Evolutionary conservation across 2,329 filamentous ascomycete genomes (phyloP), one percentile per base, ranked within the genome.

Genomic region (Paramyrothecium sp.): DNA sequence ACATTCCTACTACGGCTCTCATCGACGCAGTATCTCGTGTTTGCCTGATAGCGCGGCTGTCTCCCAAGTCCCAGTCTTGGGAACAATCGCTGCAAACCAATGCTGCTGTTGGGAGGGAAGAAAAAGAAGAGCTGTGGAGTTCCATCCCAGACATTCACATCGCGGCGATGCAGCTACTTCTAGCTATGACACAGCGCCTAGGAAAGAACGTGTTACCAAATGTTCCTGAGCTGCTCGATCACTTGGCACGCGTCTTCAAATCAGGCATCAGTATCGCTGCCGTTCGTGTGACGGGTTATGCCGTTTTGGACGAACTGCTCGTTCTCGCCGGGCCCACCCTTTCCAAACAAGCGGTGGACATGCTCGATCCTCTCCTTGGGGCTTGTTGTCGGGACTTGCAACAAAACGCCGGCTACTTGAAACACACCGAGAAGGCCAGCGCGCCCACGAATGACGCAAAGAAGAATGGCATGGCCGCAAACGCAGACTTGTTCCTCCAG

Each of bases 91-190:
- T 85, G n/a, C 84, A 88, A 59, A 79, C 87, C 58, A 93, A 92
- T 64, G 80, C 87, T 8, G 88, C 91, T 60, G 85, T 95, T 60
- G 82, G 87, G 33, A 85, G 89, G 59, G 90, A 96, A 53, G 94
- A 97, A 73, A 88, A 89, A 59, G 91, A 96, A 54, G 85, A 88
- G 49, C 80, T 97, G 3, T 93, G 90, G 84, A 77, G 82, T 51
- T 78, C 85, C 19, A 79, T 97, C 12, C 90, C 93, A 4, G 79
- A 83, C 11, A 83, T 97, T 44, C 92, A 97, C 67, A 73, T 87
- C 16, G 86, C 89, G 16, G 83, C 85, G n/a, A 75, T 96, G 55
- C 73, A 82, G 21, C 73, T 96, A 2, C 73, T 91, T 21, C 71
- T 79, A 10, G 73, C 77, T 12, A 68, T 95, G 50, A 69, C 85